Evolutionary conservation across 2,329 filamentous ascomycete genomes (phyloP), one percentile per base, ranked within the genome.

Genomic region (Blastomyces silverae): DNA sequence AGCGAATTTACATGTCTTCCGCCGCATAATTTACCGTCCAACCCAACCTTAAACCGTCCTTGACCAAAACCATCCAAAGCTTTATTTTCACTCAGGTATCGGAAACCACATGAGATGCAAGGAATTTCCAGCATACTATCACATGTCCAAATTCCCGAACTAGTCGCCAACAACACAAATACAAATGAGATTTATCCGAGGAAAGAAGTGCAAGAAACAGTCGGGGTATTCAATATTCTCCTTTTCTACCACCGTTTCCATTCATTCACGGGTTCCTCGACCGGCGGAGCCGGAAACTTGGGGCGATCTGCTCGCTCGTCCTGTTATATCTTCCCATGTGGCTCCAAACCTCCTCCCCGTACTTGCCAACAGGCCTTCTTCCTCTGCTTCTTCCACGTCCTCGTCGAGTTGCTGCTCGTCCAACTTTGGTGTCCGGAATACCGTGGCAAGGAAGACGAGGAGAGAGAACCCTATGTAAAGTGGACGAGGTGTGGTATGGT

Each of bases 351-450:
- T 84, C 65, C 91, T 81, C 6, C 91, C 87, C 0, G 92, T 96
- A 70, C 86, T 91, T 0, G 91, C 91, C 58, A 99, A 80, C 60
- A 99, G 80, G 13, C 92, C 91, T 79, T 99, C 94, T 73, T 99
- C 94, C 74, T 97, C 94, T 22, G 93, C 92, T 39, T 88, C 90
- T 75, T 96, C 91, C 20, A 92, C 88, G 73, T 97, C 92, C 67
- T 93, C 90, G 69, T 97, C 94, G 8, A 95, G 76, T 71, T 92
- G 87, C 57, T 85, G 84, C 64, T 93, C 82, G 70, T 93, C 86
- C 46, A 96, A 77, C 72, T 84, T 87, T 0, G 93, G 92, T 1
- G 91, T 87, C 53, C 89, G 87, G 82, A 97, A 88, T 0, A 97
- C 79, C 2, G 89, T 86, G 0, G 90, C 89, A 28, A 91, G 66